A percentile compares a stretch with the other conserved stretches of the same genome.
Conservation (phyloP, 179 eudicot species). For the Carnegiea gigantea region DNA sequence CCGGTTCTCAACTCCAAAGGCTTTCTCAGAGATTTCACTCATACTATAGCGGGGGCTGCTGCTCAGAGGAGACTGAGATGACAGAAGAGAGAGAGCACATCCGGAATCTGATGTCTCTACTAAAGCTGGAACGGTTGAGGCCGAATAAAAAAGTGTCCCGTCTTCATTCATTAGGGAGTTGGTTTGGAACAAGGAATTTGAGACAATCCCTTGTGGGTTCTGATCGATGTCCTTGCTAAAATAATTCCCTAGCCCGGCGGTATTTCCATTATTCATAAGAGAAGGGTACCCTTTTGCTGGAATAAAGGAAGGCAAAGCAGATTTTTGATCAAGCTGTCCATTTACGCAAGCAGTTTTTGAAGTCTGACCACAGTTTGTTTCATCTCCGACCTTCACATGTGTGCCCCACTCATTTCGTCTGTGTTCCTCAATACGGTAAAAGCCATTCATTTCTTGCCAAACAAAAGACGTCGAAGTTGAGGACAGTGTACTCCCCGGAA, state of each 20-base stretch:
- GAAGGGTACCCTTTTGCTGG: conserved; percentile 31
- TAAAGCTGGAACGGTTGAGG: conserved; percentile 37
- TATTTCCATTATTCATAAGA: conserved; percentile 14
- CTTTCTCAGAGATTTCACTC: too few relatives aligned
- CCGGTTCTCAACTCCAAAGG: too few relatives aligned
- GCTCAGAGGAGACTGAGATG: conserved; percentile 45
- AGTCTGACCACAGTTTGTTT: conserved; percentile 26
- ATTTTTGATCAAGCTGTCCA: conserved; percentile 32
- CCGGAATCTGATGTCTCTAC: conserved; percentile 6
- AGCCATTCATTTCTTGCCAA: conserved; percentile 37
- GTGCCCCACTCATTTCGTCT: conserved; percentile 35
- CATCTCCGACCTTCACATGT: conserved; percentile 41
- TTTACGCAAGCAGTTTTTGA: conserved; percentile 23
- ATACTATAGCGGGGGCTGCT: background rate
- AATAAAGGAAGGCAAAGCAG: conserved; percentile 13
- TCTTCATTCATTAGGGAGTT: conserved; percentile 33
- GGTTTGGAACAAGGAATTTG: background rate
- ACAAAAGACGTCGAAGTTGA: conserved; percentile 33
- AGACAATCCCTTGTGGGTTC: conserved; percentile 11
- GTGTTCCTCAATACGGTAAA: conserved; percentile 24
- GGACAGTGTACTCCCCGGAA: too few relatives aligned
- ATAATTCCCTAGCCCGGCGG: conserved; percentile 1
- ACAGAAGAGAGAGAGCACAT: conserved; percentile 95
- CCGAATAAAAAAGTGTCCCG: conserved; percentile 31
- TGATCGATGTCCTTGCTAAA: conserved; percentile 17